phyloP scores from a whole-genome alignment of 1,139 yeast species.

The Kurtzmaniella quercitrusa region DNA sequence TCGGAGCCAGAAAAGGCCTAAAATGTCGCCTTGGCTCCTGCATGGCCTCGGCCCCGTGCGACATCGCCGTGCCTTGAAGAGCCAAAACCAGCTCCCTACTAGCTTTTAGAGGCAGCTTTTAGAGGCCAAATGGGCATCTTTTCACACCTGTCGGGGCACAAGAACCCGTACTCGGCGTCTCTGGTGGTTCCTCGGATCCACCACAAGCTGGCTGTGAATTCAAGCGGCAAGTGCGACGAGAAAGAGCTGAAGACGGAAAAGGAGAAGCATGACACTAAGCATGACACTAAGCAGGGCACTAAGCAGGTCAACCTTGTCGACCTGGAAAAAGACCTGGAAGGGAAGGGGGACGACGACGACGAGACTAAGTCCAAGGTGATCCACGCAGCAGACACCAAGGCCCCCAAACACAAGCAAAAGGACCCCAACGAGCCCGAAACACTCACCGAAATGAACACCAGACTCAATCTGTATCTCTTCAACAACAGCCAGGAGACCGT shows the following conservation, averaged over 20 bases:
- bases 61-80: neutral
- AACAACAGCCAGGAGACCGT: conserved; percentile 39
- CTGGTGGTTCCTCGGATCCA: neutral
- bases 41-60: neutral
- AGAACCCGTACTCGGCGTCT: neutral
- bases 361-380: conserved; percentile 2
- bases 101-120: neutral
- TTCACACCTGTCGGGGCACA: neutral
- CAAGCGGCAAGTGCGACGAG: neutral
- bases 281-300: too few relatives aligned
- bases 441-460: conserved; percentile 36
- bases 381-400: conserved; percentile 7
- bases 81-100: too few relatives aligned
- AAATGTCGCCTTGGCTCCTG: neutral
- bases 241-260: neutral
- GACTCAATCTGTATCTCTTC: conserved; percentile 36
- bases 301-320: too few relatives aligned
- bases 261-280: too few relatives aligned
- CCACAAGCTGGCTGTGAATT: neutral
- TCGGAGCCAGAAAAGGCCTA: too few relatives aligned
- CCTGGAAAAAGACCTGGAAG: too few relatives aligned
- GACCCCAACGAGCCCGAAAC: conserved; percentile 16
- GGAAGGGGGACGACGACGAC: conserved; percentile 2
- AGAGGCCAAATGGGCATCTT: neutral
- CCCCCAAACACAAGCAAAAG: conserved; percentile 11